Conservation (phyloP, 2,329 filamentous ascomycete species). For the Alternaria ventricosa region DNA sequence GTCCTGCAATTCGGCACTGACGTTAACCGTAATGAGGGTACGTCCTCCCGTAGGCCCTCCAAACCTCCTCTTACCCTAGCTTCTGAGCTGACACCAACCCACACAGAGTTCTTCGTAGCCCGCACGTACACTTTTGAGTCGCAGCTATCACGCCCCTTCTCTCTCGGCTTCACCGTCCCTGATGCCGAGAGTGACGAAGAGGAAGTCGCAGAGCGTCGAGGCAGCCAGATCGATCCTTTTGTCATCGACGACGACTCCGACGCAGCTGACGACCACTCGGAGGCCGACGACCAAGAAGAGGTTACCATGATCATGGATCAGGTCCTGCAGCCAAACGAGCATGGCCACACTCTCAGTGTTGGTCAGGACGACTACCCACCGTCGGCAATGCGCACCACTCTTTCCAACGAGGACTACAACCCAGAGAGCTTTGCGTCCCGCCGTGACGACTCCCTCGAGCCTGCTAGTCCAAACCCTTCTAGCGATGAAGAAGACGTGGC, state of each 20-base stretch:
- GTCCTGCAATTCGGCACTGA: conserved; percentile 45
- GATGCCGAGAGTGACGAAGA: conserved; percentile 41
- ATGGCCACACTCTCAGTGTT: neutral
- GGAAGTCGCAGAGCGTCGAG: conserved; percentile 21
- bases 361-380: conserved; percentile 3
- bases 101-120: conserved; percentile 39
- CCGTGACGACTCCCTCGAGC: neutral
- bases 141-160: conserved; percentile 20
- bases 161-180: conserved; percentile 42
- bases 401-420: conserved; percentile 6
- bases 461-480: neutral
- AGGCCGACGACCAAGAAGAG: conserved; percentile 7
- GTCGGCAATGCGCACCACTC: neutral
- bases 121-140: conserved; percentile 41
- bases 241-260: conserved; percentile 42
- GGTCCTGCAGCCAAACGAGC: conserved; percentile 4
- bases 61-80: neutral
- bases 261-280: conserved; percentile 7
- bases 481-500: conserved; percentile 9
- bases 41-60: conserved; percentile 9
- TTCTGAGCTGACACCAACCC: conserved; percentile 13
- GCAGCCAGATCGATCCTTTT: conserved; percentile 38
- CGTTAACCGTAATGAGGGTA: conserved; percentile 45
- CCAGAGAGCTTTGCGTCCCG: neutral
- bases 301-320: conserved; percentile 18